These are phyloP conservation scores for Corylus americana DNA, from an alignment of 306 rosid genomes.

Conservation along the genomic window DNA sequence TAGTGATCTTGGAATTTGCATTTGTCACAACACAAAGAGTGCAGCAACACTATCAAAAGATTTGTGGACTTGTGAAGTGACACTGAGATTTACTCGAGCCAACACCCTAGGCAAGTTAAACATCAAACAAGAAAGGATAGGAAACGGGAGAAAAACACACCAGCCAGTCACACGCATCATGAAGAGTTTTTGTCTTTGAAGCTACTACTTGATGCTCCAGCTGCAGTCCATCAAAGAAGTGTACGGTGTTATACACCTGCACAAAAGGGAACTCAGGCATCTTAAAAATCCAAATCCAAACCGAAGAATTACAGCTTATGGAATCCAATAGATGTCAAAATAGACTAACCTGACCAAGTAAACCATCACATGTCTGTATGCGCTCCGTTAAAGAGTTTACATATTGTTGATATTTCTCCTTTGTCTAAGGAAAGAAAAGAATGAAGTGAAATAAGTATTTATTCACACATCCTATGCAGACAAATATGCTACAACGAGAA, in stretches of 20 bases:
- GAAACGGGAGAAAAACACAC: constrained; percentile 45
- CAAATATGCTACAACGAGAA: background rate
- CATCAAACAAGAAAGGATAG: background rate
- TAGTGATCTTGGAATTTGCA: too few species aligned
- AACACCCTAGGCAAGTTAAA: constrained; percentile 12
- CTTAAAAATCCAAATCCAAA: constrained; percentile 20
- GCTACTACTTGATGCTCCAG: constrained; percentile 96
- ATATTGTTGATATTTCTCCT: constrained; percentile 93
- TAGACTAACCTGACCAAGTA: constrained; percentile 69
- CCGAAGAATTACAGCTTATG: background rate
- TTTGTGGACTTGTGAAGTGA: background rate
- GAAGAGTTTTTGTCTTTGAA: constrained; percentile 95
- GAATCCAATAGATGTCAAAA: background rate
- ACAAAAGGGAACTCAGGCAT: constrained; percentile 18
- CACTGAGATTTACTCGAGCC: constrained; percentile 6
- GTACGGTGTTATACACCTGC: constrained; percentile 91
- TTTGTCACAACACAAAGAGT: background rate
- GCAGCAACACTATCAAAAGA: background rate
- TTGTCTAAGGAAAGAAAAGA: constrained; percentile 58
- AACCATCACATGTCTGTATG: constrained; percentile 85
- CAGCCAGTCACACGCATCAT: constrained; percentile 94
- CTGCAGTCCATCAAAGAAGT: constrained; percentile 77
- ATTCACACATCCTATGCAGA: constrained; percentile 2
- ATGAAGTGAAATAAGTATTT: constrained; percentile 17
- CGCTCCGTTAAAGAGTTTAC: constrained; percentile 83